Evolutionary conservation across 208 protist genomes (phyloP).

Genomic region (Histomonas meleagridis): DNA sequence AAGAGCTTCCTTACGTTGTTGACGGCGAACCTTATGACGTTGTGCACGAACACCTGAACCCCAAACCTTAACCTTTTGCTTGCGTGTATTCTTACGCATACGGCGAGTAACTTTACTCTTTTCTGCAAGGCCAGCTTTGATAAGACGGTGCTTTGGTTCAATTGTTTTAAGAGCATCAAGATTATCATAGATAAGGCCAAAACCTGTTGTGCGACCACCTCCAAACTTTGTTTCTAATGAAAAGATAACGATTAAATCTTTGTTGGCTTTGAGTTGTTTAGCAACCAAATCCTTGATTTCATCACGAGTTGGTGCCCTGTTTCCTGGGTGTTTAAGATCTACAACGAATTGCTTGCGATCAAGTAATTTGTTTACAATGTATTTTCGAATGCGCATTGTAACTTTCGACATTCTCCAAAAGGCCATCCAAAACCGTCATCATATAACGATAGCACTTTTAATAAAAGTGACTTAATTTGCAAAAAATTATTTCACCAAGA

Average conservation of each 20-base stretch:
- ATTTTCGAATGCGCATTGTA: constrained; percentile 76
- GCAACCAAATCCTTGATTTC: constrained; percentile 14
- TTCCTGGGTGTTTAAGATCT: constrained; percentile 28
- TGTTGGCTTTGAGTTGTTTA: not conserved
- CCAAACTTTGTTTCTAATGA: constrained; percentile 95
- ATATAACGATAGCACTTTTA: no score
- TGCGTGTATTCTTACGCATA: constrained; percentile 25
- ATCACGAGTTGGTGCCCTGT: not conserved
- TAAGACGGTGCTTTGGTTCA: constrained; percentile 90
- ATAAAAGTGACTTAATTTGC: no score
- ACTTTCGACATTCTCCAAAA: constrained; percentile 34
- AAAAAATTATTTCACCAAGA: no score
- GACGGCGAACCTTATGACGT: not conserved
- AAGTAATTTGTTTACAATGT: constrained; percentile 97
- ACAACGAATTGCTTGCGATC: constrained; percentile 93
- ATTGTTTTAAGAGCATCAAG: constrained; percentile 72
- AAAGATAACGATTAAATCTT: constrained; percentile 70
- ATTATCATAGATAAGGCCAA: constrained; percentile 97
- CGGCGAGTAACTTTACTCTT: not conserved
- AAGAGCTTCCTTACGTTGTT: constrained; percentile 24
- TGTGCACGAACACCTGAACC: not conserved
- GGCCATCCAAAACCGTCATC: no score
- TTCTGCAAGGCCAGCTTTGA: constrained; percentile 43
- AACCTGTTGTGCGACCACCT: constrained; percentile 90
- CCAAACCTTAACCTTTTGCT: constrained; percentile 19